phyloP scores from a whole-genome alignment of 2,329 filamentous ascomycete species.

The Fusarium heterosporum region DNA sequence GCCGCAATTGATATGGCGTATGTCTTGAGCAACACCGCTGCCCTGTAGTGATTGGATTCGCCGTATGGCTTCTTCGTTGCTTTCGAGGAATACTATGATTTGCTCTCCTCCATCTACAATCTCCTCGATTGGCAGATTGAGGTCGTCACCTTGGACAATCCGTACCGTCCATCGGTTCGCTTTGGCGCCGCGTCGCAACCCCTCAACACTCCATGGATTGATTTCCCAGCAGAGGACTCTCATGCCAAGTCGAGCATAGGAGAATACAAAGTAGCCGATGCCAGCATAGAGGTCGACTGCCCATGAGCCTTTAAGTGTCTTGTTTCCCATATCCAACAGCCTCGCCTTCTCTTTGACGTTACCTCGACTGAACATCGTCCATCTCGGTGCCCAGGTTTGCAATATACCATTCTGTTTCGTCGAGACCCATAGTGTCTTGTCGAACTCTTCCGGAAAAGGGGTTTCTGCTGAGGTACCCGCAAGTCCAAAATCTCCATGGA shows the following conservation, averaged over 20 bases:
- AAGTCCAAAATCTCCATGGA: constrained; percentile 81
- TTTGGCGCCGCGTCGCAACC: constrained; percentile 78
- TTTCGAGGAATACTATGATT: constrained; percentile 76
- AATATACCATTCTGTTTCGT: constrained; percentile 82
- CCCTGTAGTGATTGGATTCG: constrained; percentile 55
- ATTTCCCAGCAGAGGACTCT: constrained; percentile 89
- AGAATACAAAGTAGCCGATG: constrained; percentile 94
- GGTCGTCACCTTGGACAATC: constrained; percentile 60
- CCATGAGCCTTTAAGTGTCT: constrained; percentile 51
- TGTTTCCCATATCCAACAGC: constrained; percentile 65
- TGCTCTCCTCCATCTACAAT: constrained; percentile 59
- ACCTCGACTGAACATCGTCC: constrained; percentile 94
- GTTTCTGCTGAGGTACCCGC: constrained; percentile 37
- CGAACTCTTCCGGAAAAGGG: constrained; percentile 66
- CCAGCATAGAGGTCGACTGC: constrained; percentile 90
- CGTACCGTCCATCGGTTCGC: constrained; percentile 74
- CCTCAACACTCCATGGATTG: constrained; percentile 89
- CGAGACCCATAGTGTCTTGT: constrained; percentile 79
- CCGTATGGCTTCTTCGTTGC: constrained; percentile 67
- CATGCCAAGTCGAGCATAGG: constrained; percentile 78
- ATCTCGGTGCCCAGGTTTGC: constrained; percentile 88
- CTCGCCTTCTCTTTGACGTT: constrained; percentile 91
- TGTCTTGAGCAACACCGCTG: constrained; percentile 51
- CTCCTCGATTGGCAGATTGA: constrained; percentile 54
- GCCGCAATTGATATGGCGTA: constrained; percentile 73